These are phyloP conservation scores for Fusarium sp. DNA, from an alignment of 2,329 filamentous ascomycete genomes.

Conservation along the genomic window DNA sequence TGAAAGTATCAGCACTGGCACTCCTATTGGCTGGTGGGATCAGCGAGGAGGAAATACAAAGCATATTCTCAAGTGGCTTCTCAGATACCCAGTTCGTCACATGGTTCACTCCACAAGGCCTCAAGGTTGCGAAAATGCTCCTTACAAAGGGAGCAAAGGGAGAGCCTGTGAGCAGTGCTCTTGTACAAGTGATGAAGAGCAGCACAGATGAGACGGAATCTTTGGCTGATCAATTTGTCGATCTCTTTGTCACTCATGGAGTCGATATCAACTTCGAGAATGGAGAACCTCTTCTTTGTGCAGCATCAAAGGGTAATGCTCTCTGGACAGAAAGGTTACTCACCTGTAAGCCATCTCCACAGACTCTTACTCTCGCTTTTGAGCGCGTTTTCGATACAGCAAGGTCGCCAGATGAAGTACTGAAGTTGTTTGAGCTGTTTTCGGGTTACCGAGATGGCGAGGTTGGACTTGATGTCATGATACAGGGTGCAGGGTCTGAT, in stretches of 20 bases:
- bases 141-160: constrained; percentile 64
- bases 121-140: constrained; percentile 62
- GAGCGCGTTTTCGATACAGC: constrained; percentile 67
- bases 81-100: constrained; percentile 54
- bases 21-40: constrained; percentile 60
- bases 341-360: constrained; percentile 62
- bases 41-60: constrained; percentile 58
- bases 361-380: constrained; percentile 66
- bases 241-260: constrained; percentile 54
- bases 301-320: constrained; percentile 65
- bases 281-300: constrained; percentile 67
- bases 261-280: constrained; percentile 64
- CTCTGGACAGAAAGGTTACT: constrained; percentile 66
- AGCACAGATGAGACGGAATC: constrained; percentile 55
- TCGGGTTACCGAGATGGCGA: constrained; percentile 63
- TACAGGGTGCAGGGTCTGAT: constrained; percentile 56
- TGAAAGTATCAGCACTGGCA: constrained; percentile 56
- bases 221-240: constrained; percentile 62
- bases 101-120: constrained; percentile 64
- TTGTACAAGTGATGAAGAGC: constrained; percentile 62
- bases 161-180: constrained; percentile 59
- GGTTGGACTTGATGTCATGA: constrained; percentile 65
- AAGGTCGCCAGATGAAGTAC: constrained; percentile 62
- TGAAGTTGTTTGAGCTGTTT: constrained; percentile 66
- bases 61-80: constrained; percentile 62